Evolutionary conservation across 1,284 basidiomycete species (phyloP).

Genomic region (Tylopilus sp.): DNA sequence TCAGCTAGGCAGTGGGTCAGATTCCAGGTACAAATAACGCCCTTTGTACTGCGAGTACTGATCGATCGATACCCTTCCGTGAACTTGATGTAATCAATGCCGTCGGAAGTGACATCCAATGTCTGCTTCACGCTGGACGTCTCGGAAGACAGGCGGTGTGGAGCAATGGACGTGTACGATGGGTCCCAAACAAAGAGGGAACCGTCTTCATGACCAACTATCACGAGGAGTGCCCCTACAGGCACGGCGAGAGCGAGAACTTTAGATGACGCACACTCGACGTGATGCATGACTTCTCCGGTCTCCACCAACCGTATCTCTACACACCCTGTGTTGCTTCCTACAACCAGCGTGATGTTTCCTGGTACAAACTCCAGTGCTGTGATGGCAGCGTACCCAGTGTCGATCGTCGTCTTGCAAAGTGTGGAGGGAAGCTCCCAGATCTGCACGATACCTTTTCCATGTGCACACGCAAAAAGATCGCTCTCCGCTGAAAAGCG

Average conservation of each 20-base stretch:
- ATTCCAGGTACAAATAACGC: slow-evolving; percentile 32
- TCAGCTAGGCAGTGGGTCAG: slow-evolving; percentile 21
- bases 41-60: slow-evolving; percentile 25
- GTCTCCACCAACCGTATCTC: slow-evolving; percentile 27
- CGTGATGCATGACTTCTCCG: slow-evolving; percentile 22
- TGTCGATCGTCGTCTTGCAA: slow-evolving; percentile 23
- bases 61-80: slow-evolving; percentile 14
- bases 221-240: slow-evolving; percentile 12
- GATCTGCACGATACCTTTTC: slow-evolving; percentile 27
- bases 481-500: slow-evolving; percentile 28
- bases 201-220: slow-evolving; percentile 26
- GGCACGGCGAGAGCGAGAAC: slow-evolving; percentile 24
- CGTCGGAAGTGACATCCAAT: slow-evolving; percentile 8
- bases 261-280: slow-evolving; percentile 19
- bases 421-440: slow-evolving; percentile 28
- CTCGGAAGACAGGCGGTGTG: slow-evolving; percentile 18
- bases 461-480: slow-evolving; percentile 32
- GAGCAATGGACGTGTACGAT: slow-evolving; percentile 6
- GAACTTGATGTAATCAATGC: slow-evolving; percentile 29
- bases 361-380: slow-evolving; percentile 30
- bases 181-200: slow-evolving; percentile 36
- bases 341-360: slow-evolving; percentile 17
- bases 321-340: slow-evolving; percentile 28
- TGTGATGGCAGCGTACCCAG: slow-evolving; percentile 24
- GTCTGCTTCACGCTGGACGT: slow-evolving; percentile 1